Conservation (phyloP, 2,329 filamentous ascomycete genomes). For the Leptoxyphium fumago region DNA sequence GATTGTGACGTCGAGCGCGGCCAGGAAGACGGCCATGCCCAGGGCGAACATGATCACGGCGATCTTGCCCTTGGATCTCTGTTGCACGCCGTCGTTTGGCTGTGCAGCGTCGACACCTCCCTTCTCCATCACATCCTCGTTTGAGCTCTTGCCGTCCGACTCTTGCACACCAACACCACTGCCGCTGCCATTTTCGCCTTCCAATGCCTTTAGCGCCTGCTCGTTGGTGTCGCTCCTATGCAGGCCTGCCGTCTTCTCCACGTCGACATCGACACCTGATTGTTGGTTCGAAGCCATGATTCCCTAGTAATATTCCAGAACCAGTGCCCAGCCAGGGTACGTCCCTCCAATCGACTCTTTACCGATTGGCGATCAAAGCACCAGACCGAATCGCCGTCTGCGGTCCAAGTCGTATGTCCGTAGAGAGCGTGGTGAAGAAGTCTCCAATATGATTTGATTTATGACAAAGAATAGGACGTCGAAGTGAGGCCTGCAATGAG, state of each 20-base stretch:
- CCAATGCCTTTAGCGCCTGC: neutral
- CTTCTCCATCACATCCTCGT: neutral
- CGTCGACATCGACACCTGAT: neutral
- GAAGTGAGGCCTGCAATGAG: no score
- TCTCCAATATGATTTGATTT: no score
- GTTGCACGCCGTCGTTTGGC: neutral
- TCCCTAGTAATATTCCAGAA: no score
- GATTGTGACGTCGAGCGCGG: constrained; percentile 48
- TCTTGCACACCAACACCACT: neutral
- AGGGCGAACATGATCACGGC: constrained; percentile 36
- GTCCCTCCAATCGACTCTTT: no score
- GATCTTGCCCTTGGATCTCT: constrained; percentile 24
- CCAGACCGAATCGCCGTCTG: no score
- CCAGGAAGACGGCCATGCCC: constrained; percentile 41
- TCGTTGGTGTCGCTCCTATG: neutral
- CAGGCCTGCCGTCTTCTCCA: neutral
- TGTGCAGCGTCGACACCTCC: neutral
- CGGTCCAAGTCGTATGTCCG: no score
- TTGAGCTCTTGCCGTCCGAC: neutral
- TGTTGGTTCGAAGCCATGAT: no score
- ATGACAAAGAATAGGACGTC: no score
- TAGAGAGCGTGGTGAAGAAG: no score
- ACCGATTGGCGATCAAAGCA: no score
- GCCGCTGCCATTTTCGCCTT: neutral
- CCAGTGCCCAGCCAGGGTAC: no score